Percentiles rank a stretch among this genome's conserved stretches.
phyloP scores from a whole-genome alignment of 2,329 filamentous ascomycete genomes.

The Triangularia setosa region DNA sequence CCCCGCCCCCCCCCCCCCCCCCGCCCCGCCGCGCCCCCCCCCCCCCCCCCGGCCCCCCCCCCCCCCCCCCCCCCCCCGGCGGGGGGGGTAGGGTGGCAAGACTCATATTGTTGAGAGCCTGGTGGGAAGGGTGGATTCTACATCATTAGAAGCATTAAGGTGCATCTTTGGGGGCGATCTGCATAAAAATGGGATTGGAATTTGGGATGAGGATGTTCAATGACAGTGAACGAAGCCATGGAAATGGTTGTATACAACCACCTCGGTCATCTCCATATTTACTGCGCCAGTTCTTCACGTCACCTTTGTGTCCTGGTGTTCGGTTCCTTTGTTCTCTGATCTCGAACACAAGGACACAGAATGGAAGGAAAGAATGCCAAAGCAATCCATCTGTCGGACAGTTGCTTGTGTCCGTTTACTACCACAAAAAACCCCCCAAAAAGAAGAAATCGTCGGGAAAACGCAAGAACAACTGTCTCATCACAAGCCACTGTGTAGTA shows the following conservation, averaged over 20 bases:
- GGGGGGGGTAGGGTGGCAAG: too few species aligned
- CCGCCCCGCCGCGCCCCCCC: too few species aligned
- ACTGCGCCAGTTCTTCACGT: neutral
- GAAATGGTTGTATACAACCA: neutral
- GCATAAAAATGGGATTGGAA: too few species aligned
- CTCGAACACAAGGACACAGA: neutral
- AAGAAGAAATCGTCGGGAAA: neutral
- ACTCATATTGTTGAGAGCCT: too few species aligned
- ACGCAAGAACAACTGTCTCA: neutral
- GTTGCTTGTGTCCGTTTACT: neutral
- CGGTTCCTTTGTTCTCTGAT: neutral
- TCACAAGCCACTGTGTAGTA: neutral
- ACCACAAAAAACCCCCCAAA: neutral
- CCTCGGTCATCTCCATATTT: neutral
- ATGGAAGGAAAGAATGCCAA: neutral
- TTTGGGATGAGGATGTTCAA: too few species aligned
- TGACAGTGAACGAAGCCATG: neutral
- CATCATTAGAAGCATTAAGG: too few species aligned
- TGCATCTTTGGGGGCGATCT: too few species aligned
- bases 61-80: too few species aligned
- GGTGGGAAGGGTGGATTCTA: too few species aligned
- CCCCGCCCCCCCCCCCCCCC: too few species aligned
- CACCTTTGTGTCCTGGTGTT: neutral
- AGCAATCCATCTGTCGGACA: neutral
- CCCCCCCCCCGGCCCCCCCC: too few species aligned